Base-by-base conservation (phyloP, 805 yeast species). In the Yamadazyma ubonensis region DNA sequence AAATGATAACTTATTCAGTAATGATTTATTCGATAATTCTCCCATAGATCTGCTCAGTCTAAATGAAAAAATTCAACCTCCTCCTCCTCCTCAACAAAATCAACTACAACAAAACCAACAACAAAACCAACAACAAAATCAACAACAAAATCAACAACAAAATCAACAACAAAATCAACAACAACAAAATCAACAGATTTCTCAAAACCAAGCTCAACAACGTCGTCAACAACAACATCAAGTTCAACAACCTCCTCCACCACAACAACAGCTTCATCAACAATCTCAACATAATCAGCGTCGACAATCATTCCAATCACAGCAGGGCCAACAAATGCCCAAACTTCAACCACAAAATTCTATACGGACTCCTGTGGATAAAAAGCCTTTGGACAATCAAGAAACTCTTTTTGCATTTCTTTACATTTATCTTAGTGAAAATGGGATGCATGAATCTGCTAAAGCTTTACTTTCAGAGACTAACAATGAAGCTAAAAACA, bases 341-440 rank as follows among this genome's bases (percentile, higher is more conserved):
- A 12, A 19, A 30, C 18, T 20, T 7, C 35, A 22, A 18, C 20
- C 23, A 9, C 30, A 26, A n/a, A 22, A 20, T n/a, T 18, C 21
- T 17, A 14, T 21, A 12, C 14, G 27, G 3, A 32, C 20, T 14
- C 27, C 27, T 5, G 30, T 26, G 11, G 19, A 25, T 20, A 29
- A 37, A 12, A 30, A 30, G 14, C 36, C 23, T 3, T 17, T 17
- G 15, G 38, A 36, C 26, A 39, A 28, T 20, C 68, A 71, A 34
- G 77, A 76, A 45, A 58, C 77, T 27, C 55, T 78, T 11, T 60
- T 75, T 45, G 79, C 79, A 0, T 78, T 76, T 48, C 57, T 78
- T 6, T 76, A 76, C 54, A 67, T 73, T 45, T 76, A 78, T 49
- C 47, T 78, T 29, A 54, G 67, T 3, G 67, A 68, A 29, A 74